phyloP scores from a whole-genome alignment of 163 green algal species.

The Volvox carteri region DNA sequence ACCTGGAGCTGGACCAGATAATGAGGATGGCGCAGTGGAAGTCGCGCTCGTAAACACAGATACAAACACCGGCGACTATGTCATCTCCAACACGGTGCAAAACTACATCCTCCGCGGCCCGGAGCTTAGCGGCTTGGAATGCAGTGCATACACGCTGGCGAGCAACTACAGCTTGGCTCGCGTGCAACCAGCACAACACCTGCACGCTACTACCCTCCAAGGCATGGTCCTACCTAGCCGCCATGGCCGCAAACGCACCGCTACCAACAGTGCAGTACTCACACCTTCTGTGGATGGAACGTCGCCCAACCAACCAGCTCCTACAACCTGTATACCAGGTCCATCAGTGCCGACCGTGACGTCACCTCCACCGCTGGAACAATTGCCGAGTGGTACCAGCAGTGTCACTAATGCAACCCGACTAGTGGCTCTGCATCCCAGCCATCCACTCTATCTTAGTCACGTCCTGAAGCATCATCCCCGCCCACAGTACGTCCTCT shows the following conservation, averaged over 20 bases:
- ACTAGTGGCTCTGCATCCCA: background rate
- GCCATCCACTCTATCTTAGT: background rate
- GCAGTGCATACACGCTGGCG: background rate
- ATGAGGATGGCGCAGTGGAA: background rate
- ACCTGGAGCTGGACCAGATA: background rate
- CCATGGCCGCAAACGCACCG: background rate
- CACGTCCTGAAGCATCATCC: background rate
- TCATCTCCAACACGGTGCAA: background rate
- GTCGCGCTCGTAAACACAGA: background rate
- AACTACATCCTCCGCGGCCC: background rate
- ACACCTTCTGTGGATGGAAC: background rate
- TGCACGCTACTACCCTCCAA: background rate
- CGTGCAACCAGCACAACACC: background rate
- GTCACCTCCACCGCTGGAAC: background rate
- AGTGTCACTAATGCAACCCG: background rate
- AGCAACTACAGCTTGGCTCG: background rate
- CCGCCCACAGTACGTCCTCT: background rate
- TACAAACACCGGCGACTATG: background rate
- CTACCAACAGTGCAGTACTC: background rate
- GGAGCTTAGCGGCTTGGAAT: background rate
- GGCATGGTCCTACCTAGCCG: background rate
- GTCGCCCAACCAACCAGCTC: background rate
- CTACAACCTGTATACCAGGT: background rate
- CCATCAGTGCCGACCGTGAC: background rate
- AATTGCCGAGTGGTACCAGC: background rate